Evolutionary conservation across 1,139 yeast species (phyloP).

Genomic region (Nadsonia starkeyi-henricii): DNA sequence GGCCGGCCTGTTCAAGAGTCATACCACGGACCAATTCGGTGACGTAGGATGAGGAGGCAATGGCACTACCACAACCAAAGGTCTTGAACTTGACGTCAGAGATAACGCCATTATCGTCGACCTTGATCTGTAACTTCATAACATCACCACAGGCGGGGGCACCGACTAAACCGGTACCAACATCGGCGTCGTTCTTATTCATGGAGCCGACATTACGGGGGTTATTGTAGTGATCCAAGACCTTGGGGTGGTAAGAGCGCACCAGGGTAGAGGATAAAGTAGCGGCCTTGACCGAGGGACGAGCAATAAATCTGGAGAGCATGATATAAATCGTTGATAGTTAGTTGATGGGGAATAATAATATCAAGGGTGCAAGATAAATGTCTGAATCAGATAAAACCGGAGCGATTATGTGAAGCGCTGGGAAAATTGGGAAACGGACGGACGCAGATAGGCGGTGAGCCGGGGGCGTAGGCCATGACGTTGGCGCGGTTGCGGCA

Average conservation of each 20-base stretch:
- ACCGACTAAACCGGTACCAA: constrained; percentile 94
- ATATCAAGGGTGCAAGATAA: too few species aligned
- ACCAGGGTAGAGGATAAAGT: background rate
- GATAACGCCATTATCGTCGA: constrained; percentile 80
- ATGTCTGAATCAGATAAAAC: too few species aligned
- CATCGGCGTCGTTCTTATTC: constrained; percentile 60
- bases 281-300: background rate
- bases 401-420: too few species aligned
- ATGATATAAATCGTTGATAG: background rate
- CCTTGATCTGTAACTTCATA: constrained; percentile 92
- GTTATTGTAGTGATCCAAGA: constrained; percentile 84
- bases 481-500: too few species aligned
- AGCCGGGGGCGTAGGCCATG: too few species aligned
- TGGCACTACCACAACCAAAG: constrained; percentile 96
- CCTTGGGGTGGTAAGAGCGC: constrained; percentile 24
- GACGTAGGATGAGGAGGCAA: constrained; percentile 88
- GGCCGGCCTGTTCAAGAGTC: constrained; percentile 85
- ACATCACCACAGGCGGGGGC: constrained; percentile 99
- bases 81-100: constrained; percentile 95
- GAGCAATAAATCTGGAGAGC: background rate
- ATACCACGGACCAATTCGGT: constrained; percentile 93
- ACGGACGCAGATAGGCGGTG: too few species aligned
- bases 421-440: too few species aligned
- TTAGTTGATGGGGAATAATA: too few species aligned
- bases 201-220: constrained; percentile 94